Conservation (phyloP, 352 stramenopile species). For the Hyaloperonospora brassicae region DNA sequence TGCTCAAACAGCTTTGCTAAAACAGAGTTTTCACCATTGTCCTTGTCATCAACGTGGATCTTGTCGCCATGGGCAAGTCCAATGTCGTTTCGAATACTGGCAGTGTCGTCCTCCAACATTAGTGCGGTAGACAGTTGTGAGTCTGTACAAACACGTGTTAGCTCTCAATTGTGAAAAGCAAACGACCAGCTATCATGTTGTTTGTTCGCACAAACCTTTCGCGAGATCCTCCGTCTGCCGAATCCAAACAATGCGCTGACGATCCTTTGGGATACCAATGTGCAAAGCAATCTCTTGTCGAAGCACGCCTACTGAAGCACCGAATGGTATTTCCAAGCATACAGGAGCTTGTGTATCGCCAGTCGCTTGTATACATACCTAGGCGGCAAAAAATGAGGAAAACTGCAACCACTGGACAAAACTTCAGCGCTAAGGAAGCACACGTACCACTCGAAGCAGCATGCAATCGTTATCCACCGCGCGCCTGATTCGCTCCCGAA, state of each 20-base stretch:
- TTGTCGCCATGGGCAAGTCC: conserved; percentile 83
- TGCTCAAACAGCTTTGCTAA: conserved; percentile 76
- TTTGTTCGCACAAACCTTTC: conserved; percentile 37
- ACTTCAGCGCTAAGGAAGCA: neutral
- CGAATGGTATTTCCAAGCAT: conserved; percentile 76
- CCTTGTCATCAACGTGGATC: conserved; percentile 81
- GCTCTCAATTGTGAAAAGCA: neutral
- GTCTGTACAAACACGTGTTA: conserved; percentile 29
- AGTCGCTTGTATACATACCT: conserved; percentile 80
- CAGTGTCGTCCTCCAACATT: conserved; percentile 58
- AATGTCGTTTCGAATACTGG: conserved; percentile 72
- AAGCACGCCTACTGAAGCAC: conserved; percentile 63
- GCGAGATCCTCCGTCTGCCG: conserved; percentile 78
- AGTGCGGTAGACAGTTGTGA: conserved; percentile 63
- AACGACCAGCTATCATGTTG: neutral
- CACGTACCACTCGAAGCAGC: conserved; percentile 70
- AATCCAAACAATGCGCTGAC: conserved; percentile 88
- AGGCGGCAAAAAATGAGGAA: conserved; percentile 7
- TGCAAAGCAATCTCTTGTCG: conserved; percentile 71
- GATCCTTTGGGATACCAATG: conserved; percentile 71
- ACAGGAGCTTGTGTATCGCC: conserved; percentile 69
- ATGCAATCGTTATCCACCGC: conserved; percentile 84
- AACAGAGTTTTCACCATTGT: conserved; percentile 69
- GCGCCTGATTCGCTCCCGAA: conserved; percentile 72
- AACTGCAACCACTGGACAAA: neutral